Evolutionary conservation across 352 stramenopile species (phyloP), one percentile per base, ranked within the genome.

Genomic region (Albugo candida): DNA sequence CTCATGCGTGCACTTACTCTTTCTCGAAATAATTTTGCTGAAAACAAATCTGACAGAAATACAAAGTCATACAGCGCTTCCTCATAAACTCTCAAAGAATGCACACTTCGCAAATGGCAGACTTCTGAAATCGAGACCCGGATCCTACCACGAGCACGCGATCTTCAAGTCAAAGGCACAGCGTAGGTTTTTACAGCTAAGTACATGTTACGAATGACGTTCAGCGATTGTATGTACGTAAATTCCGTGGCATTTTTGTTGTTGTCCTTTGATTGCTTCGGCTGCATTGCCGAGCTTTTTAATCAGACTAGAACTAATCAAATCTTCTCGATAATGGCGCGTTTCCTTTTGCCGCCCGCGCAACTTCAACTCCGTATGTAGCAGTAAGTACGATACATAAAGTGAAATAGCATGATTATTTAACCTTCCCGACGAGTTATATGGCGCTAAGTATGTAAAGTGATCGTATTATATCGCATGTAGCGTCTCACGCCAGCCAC

Each of bases 171-270:
- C 36, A 14, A 16, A 16, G 14, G 36, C 16, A 16, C 14, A 14
- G 36, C 14, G 41, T 16, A 46, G 11, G 41, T 14, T 16, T 46
- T 19, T 36, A 40, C 20, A 13, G 10, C 11, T 14, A 45, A 50
- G 11, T 47, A 65, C 59, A 70, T 63, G 56, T 70, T 67, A 20
- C 61, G 61, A 20, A 70, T 61, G 27, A 70, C 59, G 43, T 67
- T 67, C 18, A 65, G 48, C 17, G 62, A 70, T 55, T 70, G 59
- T 19, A 61, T 17, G 19, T 58, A 51, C 37, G 61, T 66, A 36
- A 69, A 21, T 0, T 41, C 41, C 31, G 50, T 65, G 13, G 45
- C 18, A 46, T 47, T 45, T 34, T 65, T 54, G 27, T 51, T 39
- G 12, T 46, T 54, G 46, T 37, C 44, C 35, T 41, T 14, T 21